Base-by-base conservation (phyloP, 1,139 yeast species). In the Tardiomyces depauwii region DNA sequence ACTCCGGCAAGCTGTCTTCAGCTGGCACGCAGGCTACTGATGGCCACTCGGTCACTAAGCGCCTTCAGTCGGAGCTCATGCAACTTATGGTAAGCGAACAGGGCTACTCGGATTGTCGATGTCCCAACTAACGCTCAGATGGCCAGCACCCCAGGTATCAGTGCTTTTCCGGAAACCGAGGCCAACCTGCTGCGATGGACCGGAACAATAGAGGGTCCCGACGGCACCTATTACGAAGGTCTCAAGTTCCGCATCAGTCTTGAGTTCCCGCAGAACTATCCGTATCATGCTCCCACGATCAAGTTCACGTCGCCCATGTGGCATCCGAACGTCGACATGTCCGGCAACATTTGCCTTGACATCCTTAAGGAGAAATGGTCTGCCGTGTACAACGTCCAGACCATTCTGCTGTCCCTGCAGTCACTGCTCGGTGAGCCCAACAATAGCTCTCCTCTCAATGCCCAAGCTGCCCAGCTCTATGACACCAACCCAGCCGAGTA, bases 241-340 rank as follows among this genome's bases (percentile, higher is more conserved):
- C 69, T 77, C 53, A 72, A 66, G 48, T 78, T 75, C 62, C 74
- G 74, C 58, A 62, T 78, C 40, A 65, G 75, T 25, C 64, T 78
- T 51, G 68, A 69, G 42, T 78, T 79, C 65, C 81, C 83, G 32
- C 68, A 73, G 42, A 72, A 74, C 58, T 80, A 79, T 56, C 85
- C 85, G 6, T 80, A 73, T 58, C 64, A 69, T 39, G 79, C 85
- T 18, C 85, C 85, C 36, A 70, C 67, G 50, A 72, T 81, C 56
- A 73, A 71, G 53, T 81, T 81, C 63, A 70, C 72, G 40, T 72
- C 82, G 43, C 82, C 82, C 47, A 79, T 80, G 70, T 80, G 80
- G 71, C 88, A 81, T 56, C 88, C 88, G 47, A 81, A 81, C 60
- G 80, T 80, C 52, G 82, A 79, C 57, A 71, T 76, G 66, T 68